Evolutionary conservation across 768 basidiomycete genomes (phyloP), one percentile per base, ranked within the genome.

Genomic region (Russula sp.): DNA sequence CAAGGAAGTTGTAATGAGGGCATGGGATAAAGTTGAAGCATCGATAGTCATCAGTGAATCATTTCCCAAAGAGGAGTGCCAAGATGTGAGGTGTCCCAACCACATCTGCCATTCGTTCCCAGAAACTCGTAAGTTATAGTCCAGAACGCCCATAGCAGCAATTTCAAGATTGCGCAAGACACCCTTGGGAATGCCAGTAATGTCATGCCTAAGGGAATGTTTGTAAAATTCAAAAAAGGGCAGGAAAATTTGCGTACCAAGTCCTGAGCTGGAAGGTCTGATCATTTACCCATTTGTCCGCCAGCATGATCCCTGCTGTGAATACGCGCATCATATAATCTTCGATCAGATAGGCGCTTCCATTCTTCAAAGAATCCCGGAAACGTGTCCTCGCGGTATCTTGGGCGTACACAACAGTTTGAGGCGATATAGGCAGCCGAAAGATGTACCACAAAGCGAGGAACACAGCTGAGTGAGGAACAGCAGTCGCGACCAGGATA

Each of bases 241-340:
- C 32, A 29, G 16, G 13, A 52, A 53, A 46, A 18, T 35, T 36
- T 32, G 58, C 70, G n/a, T 20, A 76, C 74, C 74, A 75, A 36
- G 62, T 61, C 22, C 59, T 75, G n/a, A 69, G 64, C 18, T 72
- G 59, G 54, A 75, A 71, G 4, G 69, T 65, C 38, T 52, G 52
- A 29, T 75, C 75, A 14, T 75, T 75, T 29, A 76, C 59, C 9
- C 68, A 64, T 57, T 75, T 75, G 47, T 75, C 74, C 7, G 70
- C 64, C 52, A 75, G 67, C 71, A 76, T 75, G 29, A 75, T 72
- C 54, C 72, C 76, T 25, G 64, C 46, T 42, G 74, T 64, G 50
- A 75, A 76, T 16, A 69, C 64, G 34, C 69, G 72, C 56, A 75
- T 66, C 73, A 76, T 68, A 46, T 75, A 73, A 13, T 74, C 74